These are phyloP conservation scores for Linum trigynum DNA, from an alignment of 345 rosid genomes.

Conservation along the genomic window DNA sequence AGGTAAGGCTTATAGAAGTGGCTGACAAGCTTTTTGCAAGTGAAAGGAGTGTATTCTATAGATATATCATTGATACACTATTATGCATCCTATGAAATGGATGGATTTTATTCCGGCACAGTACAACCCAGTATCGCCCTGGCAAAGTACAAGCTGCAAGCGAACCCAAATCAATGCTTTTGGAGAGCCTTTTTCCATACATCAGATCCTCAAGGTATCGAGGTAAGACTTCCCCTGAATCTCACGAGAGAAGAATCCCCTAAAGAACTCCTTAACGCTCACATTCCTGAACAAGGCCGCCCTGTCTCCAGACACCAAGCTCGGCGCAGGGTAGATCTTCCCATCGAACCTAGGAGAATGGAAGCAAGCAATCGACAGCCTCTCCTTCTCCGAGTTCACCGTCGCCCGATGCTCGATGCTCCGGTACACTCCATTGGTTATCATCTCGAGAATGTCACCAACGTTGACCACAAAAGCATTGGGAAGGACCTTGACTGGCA, in stretches of 20 bases:
- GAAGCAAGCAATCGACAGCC: conserved; percentile 26
- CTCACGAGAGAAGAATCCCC: conserved; percentile 30
- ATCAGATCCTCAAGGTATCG: conserved; percentile 25
- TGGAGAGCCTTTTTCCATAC: background rate
- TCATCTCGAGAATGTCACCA: conserved; percentile 30
- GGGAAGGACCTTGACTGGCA: conserved; percentile 24
- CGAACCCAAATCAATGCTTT: no score
- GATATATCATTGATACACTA: no score
- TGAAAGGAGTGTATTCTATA: no score
- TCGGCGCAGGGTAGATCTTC: conserved; percentile 34
- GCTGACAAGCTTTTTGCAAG: no score
- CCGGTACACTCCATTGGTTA: conserved; percentile 31
- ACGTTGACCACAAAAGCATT: conserved; percentile 28
- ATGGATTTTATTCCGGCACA: no score
- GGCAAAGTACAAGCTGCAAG: no score
- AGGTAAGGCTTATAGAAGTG: no score
- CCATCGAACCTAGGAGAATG: conserved; percentile 20
- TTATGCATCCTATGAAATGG: no score
- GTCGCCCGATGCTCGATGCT: conserved; percentile 42
- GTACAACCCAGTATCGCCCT: no score
- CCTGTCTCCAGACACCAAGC: conserved; percentile 22
- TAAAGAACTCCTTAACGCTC: conserved; percentile 28
- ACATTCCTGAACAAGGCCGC: conserved; percentile 29
- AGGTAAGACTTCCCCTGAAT: conserved; percentile 34
- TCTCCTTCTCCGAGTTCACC: background rate